A percentile compares a stretch with the other conserved stretches of the same genome.
These are phyloP conservation scores for Aspergillus tubingensis DNA, from an alignment of 2,329 filamentous ascomycete species.

Conservation along the genomic window DNA sequence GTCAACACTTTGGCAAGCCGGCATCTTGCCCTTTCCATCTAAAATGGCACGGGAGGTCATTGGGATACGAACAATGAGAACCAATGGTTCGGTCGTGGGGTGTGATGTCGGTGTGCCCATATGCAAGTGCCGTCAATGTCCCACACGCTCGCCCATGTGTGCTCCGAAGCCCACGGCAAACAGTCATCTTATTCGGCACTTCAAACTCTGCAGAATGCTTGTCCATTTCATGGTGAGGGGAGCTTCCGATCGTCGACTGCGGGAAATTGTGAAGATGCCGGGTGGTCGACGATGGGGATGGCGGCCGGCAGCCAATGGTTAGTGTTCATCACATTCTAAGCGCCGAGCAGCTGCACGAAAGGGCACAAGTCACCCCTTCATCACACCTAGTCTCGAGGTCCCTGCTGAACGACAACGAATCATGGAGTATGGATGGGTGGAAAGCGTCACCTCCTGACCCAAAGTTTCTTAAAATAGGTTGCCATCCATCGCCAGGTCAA, in stretches of 20 bases:
- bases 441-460: not conserved
- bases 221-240: not conserved
- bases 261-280: not conserved
- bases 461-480: conserved; percentile 1
- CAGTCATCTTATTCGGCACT: not conserved
- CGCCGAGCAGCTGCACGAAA: conserved; percentile 21
- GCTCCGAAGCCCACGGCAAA: not conserved
- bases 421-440: not conserved
- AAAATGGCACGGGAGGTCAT: no score
- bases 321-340: conserved; percentile 15
- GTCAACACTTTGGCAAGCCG: not conserved
- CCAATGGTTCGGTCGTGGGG: not conserved
- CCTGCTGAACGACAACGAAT: conserved; percentile 10
- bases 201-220: not conserved
- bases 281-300: not conserved
- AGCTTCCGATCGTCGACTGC: not conserved
- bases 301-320: conserved; percentile 15
- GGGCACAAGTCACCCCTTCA: conserved; percentile 13
- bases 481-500: not conserved
- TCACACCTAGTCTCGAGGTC: conserved; percentile 18
- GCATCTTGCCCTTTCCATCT: not conserved
- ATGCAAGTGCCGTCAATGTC: conserved; percentile 1
- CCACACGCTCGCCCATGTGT: not conserved
- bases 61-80: not conserved
- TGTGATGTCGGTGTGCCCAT: conserved; percentile 3